phyloP scores from a whole-genome alignment of 345 rosid species.

The Salix suchowensis region DNA sequence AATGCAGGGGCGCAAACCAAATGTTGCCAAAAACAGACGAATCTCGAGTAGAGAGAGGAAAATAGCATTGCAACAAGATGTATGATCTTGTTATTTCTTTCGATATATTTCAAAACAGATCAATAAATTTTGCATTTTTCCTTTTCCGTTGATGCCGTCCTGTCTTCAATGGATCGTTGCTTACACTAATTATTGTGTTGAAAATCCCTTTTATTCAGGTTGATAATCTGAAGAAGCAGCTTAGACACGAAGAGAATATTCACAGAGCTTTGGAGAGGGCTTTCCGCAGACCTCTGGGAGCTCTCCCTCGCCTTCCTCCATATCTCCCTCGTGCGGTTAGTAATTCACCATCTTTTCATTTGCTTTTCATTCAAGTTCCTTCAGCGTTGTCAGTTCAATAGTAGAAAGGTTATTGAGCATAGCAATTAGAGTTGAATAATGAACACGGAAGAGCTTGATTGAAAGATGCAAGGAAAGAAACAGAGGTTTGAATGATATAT shows the following conservation, averaged over 20 bases:
- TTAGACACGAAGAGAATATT: slow-evolving; percentile 73
- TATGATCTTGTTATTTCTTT: slow-evolving; percentile 13
- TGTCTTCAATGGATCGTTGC: neutral
- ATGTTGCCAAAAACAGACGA: slow-evolving; percentile 26
- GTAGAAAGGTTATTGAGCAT: neutral
- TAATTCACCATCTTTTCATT: slow-evolving; percentile 18
- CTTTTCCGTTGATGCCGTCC: neutral
- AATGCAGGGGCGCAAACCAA: slow-evolving; percentile 43
- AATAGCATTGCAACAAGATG: slow-evolving; percentile 70
- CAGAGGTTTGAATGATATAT: neutral
- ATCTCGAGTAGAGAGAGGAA: slow-evolving; percentile 46
- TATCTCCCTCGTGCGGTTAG: slow-evolving; percentile 79
- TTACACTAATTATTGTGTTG: neutral
- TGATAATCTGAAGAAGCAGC: slow-evolving; percentile 77
- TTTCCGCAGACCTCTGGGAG: slow-evolving; percentile 76
- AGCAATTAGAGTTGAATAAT: neutral
- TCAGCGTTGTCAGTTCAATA: neutral
- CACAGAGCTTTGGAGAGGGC: slow-evolving; percentile 90
- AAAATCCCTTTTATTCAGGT: slow-evolving; percentile 44
- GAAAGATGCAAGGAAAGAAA: neutral
- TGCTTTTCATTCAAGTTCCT: neutral
- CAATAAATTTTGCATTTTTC: neutral
- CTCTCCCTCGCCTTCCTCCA: slow-evolving; percentile 92
- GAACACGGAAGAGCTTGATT: neutral
- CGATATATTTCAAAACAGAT: neutral